Base-by-base conservation (phyloP, 2,329 filamentous ascomycete genomes). In the Beauveria sp. region DNA sequence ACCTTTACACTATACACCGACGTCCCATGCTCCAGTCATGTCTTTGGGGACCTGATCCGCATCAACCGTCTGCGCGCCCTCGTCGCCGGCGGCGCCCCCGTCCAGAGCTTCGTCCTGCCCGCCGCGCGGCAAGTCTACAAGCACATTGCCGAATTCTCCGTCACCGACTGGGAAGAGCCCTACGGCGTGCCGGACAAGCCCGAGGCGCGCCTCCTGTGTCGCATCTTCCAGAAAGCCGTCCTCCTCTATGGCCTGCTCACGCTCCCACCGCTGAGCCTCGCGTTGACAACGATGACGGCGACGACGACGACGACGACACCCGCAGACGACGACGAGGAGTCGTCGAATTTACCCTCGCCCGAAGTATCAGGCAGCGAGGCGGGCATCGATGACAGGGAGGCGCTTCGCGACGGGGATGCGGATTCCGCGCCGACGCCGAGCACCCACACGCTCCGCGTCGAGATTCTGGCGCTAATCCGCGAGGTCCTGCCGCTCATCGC, bases 141-240 rank as follows among this genome's bases (percentile, higher is more conserved):
- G 20, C 56, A 59, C 56, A 59, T 59, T 31, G n/a, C 48, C 48
- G 46, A 50, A 24, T 59, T 59, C 46, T 28, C 46, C 46, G 18
- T 43, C 34, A 20, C 22, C 22, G 34, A 48, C 46, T 59, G 56
- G 56, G 48, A 59, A 8, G 56, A 59, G 46, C 56, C 56, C 3
- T 59, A 50, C 46, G 56, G 48, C 14, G 48, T 59, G 16, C 56
- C 56, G 9, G 48, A 59, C 48, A 59, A 59, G 56, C 56, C 56
- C 34, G 56, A 59, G 46, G 38, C 48, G 34, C 46, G 34, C 34
- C 31, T 59, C 18, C 46, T 59, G 3, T 50, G 56, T 18, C 56
- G 46, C 46, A 20, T 59, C 31, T 59, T 40, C 34, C 55, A 59
- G 18, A 14, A 40, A 22, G 24, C 55, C 46, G 45, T 59, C 31